Evolutionary conservation across 148 eudicot genomes (phyloP).

Genomic region (Selenicereus undatus): DNA sequence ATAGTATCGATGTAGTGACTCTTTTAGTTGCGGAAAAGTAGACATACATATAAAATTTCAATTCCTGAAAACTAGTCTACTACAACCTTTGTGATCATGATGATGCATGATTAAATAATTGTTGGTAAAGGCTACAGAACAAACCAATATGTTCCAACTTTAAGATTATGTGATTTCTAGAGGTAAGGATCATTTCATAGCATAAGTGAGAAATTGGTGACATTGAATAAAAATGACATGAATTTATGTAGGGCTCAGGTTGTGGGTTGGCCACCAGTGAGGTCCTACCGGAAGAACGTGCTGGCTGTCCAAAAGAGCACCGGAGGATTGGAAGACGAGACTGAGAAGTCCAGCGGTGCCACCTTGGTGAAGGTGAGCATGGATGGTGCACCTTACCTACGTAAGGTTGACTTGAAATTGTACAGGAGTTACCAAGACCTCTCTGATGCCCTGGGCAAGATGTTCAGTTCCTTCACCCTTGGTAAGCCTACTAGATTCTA

Average conservation of each 20-base stretch:
- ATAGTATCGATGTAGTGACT: background rate
- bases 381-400: constrained; percentile 92
- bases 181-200: background rate
- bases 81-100: background rate
- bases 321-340: constrained; percentile 24
- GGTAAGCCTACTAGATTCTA: constrained; percentile 27
- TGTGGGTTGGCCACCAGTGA: constrained; percentile 93
- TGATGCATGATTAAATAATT: background rate
- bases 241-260: constrained; percentile 62
- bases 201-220: background rate
- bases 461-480: constrained; percentile 77
- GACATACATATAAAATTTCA: background rate
- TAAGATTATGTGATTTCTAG: background rate
- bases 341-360: constrained; percentile 31
- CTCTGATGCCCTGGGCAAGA: constrained; percentile 70
- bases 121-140: background rate
- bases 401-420: constrained; percentile 76
- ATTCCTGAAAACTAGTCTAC: background rate
- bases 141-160: background rate
- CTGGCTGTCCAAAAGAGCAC: constrained; percentile 54
- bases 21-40: background rate
- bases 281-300: constrained; percentile 72
- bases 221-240: background rate
- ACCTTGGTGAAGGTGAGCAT: constrained; percentile 79
- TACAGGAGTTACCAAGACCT: constrained; percentile 71